phyloP scores from a whole-genome alignment of 345 rosid genomes.

The Trapa bicornis region DNA sequence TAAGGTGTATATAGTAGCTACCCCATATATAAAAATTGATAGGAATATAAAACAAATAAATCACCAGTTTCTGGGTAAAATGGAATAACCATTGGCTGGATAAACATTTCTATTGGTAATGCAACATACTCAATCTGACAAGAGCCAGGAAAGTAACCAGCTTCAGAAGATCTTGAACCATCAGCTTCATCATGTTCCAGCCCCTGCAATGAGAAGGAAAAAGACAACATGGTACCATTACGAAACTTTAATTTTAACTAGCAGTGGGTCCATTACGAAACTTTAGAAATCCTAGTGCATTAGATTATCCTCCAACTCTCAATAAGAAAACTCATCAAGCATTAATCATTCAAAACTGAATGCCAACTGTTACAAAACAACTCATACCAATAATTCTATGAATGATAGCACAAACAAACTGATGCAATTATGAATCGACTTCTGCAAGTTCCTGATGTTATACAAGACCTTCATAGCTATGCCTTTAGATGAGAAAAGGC shows the following conservation, averaged over 20 bases:
- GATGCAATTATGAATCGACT: too few species aligned
- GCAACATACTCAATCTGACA: slow-evolving; percentile 35
- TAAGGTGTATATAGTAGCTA: neutral
- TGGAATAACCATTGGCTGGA: neutral
- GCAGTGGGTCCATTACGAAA: neutral
- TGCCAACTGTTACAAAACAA: neutral
- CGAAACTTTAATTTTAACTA: neutral
- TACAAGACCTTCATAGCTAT: neutral
- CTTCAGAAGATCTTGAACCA: slow-evolving; percentile 38
- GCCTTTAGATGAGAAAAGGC: neutral
- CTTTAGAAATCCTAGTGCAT: neutral
- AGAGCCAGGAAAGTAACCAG: slow-evolving; percentile 25
- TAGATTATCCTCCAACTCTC: neutral
- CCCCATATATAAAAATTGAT: neutral
- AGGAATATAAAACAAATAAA: neutral
- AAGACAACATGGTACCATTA: neutral
- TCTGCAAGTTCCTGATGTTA: neutral
- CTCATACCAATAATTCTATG: neutral
- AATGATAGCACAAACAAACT: neutral
- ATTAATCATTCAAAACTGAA: neutral
- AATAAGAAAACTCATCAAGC: neutral
- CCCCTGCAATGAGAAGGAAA: slow-evolving; percentile 15
- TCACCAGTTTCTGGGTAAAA: slow-evolving; percentile 1
- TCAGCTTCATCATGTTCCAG: slow-evolving; percentile 22
- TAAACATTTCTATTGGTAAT: neutral